Percentiles rank a stretch among this genome's conserved stretches.
These are phyloP conservation scores for Fraxinus sp. DNA, from an alignment of 305 asterid genomes.

Conservation along the genomic window DNA sequence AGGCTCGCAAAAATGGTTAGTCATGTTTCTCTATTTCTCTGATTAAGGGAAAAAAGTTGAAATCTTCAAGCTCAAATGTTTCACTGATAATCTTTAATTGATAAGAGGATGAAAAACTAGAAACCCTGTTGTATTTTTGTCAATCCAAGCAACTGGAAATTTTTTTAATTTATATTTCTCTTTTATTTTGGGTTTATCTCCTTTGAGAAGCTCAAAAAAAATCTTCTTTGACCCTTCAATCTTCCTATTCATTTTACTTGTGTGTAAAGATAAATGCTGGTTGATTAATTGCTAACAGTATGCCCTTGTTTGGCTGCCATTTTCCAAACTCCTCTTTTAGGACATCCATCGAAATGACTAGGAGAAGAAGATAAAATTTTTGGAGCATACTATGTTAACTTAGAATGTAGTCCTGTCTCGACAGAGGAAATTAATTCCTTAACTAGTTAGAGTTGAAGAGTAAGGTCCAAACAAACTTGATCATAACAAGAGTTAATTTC, in stretches of 20 bases:
- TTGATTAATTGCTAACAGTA: not conserved
- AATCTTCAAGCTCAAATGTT: not conserved
- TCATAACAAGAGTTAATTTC: not conserved
- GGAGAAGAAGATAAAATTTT: not conserved
- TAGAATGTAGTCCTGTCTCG: not conserved
- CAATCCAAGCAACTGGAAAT: not conserved
- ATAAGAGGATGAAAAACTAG: not conserved
- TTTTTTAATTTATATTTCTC: not conserved
- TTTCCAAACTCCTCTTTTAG: not conserved
- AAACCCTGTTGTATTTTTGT: not conserved
- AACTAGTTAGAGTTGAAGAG: not conserved
- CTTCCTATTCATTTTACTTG: not conserved
- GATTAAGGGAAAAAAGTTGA: not conserved
- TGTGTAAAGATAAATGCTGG: not conserved
- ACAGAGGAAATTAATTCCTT: not conserved
- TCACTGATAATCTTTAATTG: not conserved
- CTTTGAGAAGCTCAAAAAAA: not conserved
- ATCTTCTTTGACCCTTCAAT: not conserved
- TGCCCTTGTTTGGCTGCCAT: not conserved
- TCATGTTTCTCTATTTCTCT: not conserved
- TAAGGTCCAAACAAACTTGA: not conserved
- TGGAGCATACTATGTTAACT: not conserved
- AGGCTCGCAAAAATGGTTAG: conserved; percentile 4
- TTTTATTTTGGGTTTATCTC: not conserved
- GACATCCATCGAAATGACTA: not conserved